Conservation (phyloP, 208 protist genomes). For the Novymonas esmeraldas region DNA sequence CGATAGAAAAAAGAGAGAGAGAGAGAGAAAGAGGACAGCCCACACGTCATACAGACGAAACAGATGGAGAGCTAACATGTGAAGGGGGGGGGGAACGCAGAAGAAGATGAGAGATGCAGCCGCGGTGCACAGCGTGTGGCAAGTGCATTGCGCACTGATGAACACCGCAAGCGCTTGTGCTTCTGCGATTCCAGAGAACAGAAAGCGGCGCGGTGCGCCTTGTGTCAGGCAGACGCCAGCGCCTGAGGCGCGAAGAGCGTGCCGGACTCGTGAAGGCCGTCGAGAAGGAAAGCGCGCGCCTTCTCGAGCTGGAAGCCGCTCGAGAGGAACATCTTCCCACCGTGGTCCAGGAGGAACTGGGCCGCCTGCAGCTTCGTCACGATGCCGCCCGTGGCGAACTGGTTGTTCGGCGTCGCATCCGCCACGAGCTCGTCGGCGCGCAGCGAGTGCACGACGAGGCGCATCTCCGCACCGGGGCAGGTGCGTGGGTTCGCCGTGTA, state of each 20-base stretch:
- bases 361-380: constrained; percentile 50
- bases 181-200: too few species aligned
- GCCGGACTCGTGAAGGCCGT: constrained; percentile 17
- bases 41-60: too few species aligned
- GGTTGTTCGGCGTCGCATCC: constrained; percentile 33
- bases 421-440: constrained; percentile 18
- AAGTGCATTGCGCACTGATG: too few species aligned
- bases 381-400: constrained; percentile 39
- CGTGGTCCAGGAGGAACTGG: constrained; percentile 31
- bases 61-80: too few species aligned
- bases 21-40: too few species aligned
- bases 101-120: too few species aligned
- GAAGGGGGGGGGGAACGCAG: too few species aligned
- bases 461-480: constrained; percentile 33
- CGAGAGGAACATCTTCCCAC: constrained; percentile 33
- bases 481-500: constrained; percentile 52
- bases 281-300: constrained; percentile 26
- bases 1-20: too few species aligned
- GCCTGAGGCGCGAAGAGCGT: constrained; percentile 26
- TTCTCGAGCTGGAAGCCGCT: constrained; percentile 32
- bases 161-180: too few species aligned
- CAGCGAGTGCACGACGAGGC: constrained; percentile 24
- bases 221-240: too few species aligned
- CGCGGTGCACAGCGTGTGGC: too few species aligned
- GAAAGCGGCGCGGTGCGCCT: too few species aligned